A percentile compares a stretch with the other conserved stretches of the same genome.
Conservation (phyloP, 2,329 filamentous ascomycete genomes). For the Colletotrichum horii region DNA sequence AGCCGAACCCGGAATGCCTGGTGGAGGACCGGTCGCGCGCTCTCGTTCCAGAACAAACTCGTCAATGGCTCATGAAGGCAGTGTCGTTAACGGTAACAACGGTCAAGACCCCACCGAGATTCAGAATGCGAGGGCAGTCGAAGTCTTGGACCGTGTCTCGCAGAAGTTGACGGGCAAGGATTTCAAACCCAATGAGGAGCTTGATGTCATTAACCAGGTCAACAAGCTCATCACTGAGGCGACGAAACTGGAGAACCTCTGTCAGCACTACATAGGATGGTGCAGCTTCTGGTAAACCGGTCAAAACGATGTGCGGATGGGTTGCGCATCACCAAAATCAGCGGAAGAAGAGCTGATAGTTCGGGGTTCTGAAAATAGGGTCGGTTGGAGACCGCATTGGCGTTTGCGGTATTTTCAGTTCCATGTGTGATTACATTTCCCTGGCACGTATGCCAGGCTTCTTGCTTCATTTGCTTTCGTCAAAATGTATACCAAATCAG, state of each 20-base stretch:
- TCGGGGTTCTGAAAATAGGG: not conserved
- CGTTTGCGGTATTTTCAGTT: slow-evolving; percentile 1
- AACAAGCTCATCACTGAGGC: slow-evolving; percentile 95
- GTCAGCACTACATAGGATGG: slow-evolving; percentile 99
- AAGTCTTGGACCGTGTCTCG: slow-evolving; percentile 89
- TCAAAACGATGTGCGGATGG: not conserved
- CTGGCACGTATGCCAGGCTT: not conserved
- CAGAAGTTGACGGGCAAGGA: slow-evolving; percentile 96
- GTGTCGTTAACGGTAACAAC: slow-evolving; percentile 39
- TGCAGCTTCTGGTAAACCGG: slow-evolving; percentile 88
- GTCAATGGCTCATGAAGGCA: slow-evolving; percentile 44
- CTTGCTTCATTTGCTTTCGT: not conserved
- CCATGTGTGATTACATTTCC: slow-evolving; percentile 2
- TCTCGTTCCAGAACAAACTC: slow-evolving; percentile 66
- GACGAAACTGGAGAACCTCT: slow-evolving; percentile 95
- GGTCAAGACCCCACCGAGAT: slow-evolving; percentile 67
- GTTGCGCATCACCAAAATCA: not conserved
- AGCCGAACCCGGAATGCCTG: slow-evolving; percentile 40
- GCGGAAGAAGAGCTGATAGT: not conserved
- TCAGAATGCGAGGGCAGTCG: slow-evolving; percentile 90
- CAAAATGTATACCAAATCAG: slow-evolving; percentile 17
- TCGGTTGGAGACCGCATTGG: not conserved
- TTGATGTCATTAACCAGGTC: slow-evolving; percentile 86
- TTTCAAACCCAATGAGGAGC: slow-evolving; percentile 85
- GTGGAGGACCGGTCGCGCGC: slow-evolving; percentile 49